phyloP scores from a whole-genome alignment of 441 rosid genomes.

The Adansonia gregorii region DNA sequence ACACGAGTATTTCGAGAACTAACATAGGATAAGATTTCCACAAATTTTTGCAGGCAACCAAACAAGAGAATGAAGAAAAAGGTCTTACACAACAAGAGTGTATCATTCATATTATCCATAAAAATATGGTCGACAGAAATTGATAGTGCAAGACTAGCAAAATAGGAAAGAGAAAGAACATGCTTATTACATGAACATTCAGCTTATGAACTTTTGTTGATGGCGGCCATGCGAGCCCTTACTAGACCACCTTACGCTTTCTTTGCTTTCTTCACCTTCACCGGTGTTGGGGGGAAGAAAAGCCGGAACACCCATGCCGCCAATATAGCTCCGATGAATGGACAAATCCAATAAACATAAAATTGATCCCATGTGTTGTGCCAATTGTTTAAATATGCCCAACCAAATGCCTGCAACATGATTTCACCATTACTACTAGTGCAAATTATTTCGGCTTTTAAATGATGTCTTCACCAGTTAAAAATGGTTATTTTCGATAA shows the following conservation, averaged over 20 bases:
- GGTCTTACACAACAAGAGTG: not conserved
- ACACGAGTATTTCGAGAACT: not conserved
- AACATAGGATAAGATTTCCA: not conserved
- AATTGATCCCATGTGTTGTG: constrained; percentile 92
- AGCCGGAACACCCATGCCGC: constrained; percentile 81
- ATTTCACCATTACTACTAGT: not conserved
- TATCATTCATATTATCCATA: not conserved
- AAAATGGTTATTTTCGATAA: not conserved
- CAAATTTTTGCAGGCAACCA: not conserved
- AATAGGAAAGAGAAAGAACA: not conserved
- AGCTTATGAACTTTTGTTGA: constrained; percentile 9
- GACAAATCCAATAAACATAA: constrained; percentile 89
- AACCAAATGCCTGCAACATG: constrained; percentile 77
- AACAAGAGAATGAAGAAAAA: not conserved
- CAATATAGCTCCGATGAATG: constrained; percentile 72
- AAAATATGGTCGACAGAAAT: not conserved
- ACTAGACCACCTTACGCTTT: constrained; percentile 45
- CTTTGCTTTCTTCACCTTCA: constrained; percentile 60
- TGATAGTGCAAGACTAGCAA: not conserved
- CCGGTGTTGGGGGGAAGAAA: constrained; percentile 55
- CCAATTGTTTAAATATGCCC: constrained; percentile 79
- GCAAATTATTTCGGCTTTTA: not conserved
- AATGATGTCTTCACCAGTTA: not conserved
- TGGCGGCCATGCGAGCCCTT: not conserved
- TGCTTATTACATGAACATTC: constrained; percentile 22